Conservation (phyloP, 208 protist genomes). For the Crithidia acanthocephali region DNA sequence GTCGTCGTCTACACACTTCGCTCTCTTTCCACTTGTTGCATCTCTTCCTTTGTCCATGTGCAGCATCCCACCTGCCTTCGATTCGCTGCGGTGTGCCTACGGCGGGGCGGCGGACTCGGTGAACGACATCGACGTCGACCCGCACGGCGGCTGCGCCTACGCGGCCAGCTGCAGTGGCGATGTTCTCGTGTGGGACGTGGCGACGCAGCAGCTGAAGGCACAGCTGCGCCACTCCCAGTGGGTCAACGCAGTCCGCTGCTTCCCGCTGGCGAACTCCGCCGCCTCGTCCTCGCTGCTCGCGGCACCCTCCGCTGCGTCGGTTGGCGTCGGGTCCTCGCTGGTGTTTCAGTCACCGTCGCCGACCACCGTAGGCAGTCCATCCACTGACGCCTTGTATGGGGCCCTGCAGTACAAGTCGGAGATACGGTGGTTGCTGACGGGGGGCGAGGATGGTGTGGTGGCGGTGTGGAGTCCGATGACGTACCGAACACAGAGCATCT, state of each 20-base stretch:
- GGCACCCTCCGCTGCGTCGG: neutral
- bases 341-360: neutral
- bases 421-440: constrained; percentile 41
- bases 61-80: constrained; percentile 28
- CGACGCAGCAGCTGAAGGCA: constrained; percentile 30
- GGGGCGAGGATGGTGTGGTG: constrained; percentile 48
- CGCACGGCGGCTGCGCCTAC: constrained; percentile 40
- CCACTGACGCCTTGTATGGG: neutral
- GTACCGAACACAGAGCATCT: constrained; percentile 33
- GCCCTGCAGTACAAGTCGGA: neutral
- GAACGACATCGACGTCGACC: constrained; percentile 50
- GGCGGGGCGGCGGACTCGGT: constrained; percentile 34
- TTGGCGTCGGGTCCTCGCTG: neutral
- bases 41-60: constrained; percentile 25
- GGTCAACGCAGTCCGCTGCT: constrained; percentile 58
- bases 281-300: neutral
- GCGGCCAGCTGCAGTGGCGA: constrained; percentile 42
- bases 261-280: constrained; percentile 33
- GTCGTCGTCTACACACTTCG: too few relatives aligned
- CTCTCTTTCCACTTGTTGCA: too few relatives aligned
- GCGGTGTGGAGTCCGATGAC: constrained; percentile 45
- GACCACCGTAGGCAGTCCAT: neutral
- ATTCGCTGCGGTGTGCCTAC: constrained; percentile 33
- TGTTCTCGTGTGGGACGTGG: constrained; percentile 46
- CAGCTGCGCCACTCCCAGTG: constrained; percentile 37